Evolutionary conservation across 2,329 filamentous ascomycete species (phyloP).

Genomic region (Berkeleyomyces rouxiae): DNA sequence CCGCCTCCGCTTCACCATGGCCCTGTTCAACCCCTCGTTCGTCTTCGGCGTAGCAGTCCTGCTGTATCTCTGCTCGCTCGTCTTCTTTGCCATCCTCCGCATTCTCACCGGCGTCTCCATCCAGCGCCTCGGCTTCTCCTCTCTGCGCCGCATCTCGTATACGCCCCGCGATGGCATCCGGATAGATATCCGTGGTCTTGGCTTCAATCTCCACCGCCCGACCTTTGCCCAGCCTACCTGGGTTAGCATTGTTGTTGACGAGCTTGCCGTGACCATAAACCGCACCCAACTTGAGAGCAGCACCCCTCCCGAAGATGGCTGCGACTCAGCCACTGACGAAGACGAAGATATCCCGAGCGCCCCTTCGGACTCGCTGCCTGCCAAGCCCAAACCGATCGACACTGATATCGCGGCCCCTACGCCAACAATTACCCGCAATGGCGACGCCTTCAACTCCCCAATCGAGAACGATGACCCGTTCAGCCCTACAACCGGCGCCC

Average conservation of each 20-base stretch:
- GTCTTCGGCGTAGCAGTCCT: slow-evolving; percentile 73
- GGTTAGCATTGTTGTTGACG: slow-evolving; percentile 77
- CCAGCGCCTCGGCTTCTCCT: slow-evolving; percentile 85
- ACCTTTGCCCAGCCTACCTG: slow-evolving; percentile 96
- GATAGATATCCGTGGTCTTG: slow-evolving; percentile 77
- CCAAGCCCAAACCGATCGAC: background rate
- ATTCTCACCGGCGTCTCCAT: slow-evolving; percentile 90
- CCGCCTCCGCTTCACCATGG: slow-evolving; percentile 28
- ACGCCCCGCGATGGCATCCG: slow-evolving; percentile 76
- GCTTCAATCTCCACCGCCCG: slow-evolving; percentile 75
- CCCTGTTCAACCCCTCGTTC: slow-evolving; percentile 59
- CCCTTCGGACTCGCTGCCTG: background rate
- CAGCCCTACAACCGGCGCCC: slow-evolving; percentile 15
- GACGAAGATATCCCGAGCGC: background rate
- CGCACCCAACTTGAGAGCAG: slow-evolving; percentile 39
- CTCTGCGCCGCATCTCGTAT: slow-evolving; percentile 78
- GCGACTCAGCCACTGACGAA: slow-evolving; percentile 8
- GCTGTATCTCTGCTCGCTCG: slow-evolving; percentile 78
- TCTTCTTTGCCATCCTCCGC: slow-evolving; percentile 81
- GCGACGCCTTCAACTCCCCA: slow-evolving; percentile 15
- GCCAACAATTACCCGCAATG: slow-evolving; percentile 18
- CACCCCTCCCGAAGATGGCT: slow-evolving; percentile 18
- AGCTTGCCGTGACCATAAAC: slow-evolving; percentile 72
- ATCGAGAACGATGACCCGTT: slow-evolving; percentile 8
- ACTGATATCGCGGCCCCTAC: background rate